Evolutionary conservation across 1,284 basidiomycete species (phyloP), one percentile per base, ranked within the genome.

Genomic region (Malassezia sympodialis): DNA sequence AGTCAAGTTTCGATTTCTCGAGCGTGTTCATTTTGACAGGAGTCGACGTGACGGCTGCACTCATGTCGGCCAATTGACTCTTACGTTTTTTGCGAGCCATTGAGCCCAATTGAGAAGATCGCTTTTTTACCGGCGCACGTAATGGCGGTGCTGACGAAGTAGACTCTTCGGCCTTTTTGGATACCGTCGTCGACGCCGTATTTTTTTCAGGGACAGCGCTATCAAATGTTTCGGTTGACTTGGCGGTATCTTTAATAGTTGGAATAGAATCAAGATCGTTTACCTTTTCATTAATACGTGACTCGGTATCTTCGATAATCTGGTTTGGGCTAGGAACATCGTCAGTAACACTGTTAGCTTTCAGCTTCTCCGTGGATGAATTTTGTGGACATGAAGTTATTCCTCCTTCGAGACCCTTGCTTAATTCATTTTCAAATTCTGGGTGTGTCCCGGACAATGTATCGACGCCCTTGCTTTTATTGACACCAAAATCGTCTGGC

Each of bases 1-100:
- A 74, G 44, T 74, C 72, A 42, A 72, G 51, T 51, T 74, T 74
- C 51, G 56, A 60, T 46, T 73, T 73, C 52, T 74, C 72, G 15
- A 74, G 58, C 31, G 72, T 74, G 52, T 72, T 74, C 43, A 74
- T 55, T 60, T 73, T 74, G 54, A 56, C 53, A 3, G 66, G 62
- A 39, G 66, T 62, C 11, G 37, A 42, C 14, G 53, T 37, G 8
- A 31, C 52, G 8, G 58, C 58, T 8, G 55, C 55, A 15, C 55
- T 57, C 49, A 57, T 28, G 15, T 57, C 55, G 3, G 49, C 55
- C 24, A 57, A 31, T 30, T 31, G 42, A 24, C 55, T 57, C 45
- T 56, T 56, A 15, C 50, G 43, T 34, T 57, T 57, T 37, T 52
- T 52, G 3, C 50, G 24, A n/a, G 49, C 55, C 35, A 57, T 51